Conservation (phyloP, 345 rosid genomes). For the Camelina laxa region DNA sequence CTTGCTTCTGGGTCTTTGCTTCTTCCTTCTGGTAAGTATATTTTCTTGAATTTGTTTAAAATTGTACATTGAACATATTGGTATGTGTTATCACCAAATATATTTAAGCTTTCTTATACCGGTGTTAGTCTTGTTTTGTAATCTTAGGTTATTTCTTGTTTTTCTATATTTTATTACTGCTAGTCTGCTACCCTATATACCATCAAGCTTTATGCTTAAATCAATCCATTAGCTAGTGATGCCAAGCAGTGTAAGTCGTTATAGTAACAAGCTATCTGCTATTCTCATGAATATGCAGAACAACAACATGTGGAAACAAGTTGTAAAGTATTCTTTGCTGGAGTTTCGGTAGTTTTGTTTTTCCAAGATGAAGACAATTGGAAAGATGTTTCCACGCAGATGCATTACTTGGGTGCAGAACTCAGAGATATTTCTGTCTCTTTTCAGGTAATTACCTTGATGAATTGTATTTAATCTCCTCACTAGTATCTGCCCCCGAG, state of each 20-base stretch:
- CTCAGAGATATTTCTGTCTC: constrained; percentile 60
- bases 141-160: constrained; percentile 16
- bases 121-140: constrained; percentile 20
- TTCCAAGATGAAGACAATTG: constrained; percentile 67
- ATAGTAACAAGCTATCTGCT: constrained; percentile 25
- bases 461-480: constrained; percentile 26
- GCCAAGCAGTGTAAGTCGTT: constrained; percentile 15
- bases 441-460: constrained; percentile 70
- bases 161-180: constrained; percentile 6
- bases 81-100: constrained; percentile 19
- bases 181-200: constrained; percentile 6
- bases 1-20: constrained; percentile 94
- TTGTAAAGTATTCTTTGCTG: constrained; percentile 62
- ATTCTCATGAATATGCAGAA: constrained; percentile 56
- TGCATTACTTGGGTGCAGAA: constrained; percentile 75
- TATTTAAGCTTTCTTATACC: neutral
- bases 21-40: constrained; percentile 71
- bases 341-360: constrained; percentile 65
- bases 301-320: constrained; percentile 83
- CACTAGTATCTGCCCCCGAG: constrained; percentile 24
- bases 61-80: constrained; percentile 35
- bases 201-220: constrained; percentile 29
- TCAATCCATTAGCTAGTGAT: constrained; percentile 10
- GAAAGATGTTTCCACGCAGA: constrained; percentile 42
- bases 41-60: constrained; percentile 22